phyloP scores from a whole-genome alignment of 768 basidiomycete species.

The Mycena galopus region DNA sequence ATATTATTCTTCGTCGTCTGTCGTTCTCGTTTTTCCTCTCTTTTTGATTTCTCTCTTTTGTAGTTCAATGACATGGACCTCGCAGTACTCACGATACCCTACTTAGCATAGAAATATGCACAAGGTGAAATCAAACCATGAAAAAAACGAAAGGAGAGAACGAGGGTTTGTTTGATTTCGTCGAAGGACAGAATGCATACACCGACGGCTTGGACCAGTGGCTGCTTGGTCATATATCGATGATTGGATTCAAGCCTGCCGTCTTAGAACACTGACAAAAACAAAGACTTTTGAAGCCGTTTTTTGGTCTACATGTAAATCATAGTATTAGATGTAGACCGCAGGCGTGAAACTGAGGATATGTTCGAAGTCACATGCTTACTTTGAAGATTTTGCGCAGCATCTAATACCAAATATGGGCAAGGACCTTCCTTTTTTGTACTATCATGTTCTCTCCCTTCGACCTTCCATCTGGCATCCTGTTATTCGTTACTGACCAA shows the following conservation, averaged over 20 bases:
- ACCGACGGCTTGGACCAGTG: too few relatives aligned
- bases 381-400: too few relatives aligned
- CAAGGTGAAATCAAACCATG: constrained; percentile 33
- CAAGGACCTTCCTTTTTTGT: constrained; percentile 3
- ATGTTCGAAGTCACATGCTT: constrained; percentile 57
- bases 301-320: constrained; percentile 54
- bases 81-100: constrained; percentile 74
- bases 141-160: not conserved
- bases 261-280: constrained; percentile 71
- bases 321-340: too few relatives aligned
- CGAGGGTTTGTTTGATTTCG: too few relatives aligned
- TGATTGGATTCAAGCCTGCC: too few relatives aligned
- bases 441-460: constrained; percentile 64
- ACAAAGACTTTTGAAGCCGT: constrained; percentile 55
- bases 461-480: constrained; percentile 61
- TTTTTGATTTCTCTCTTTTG: constrained; percentile 55
- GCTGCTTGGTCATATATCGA: too few relatives aligned
- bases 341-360: not conserved
- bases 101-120: constrained; percentile 49
- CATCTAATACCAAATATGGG: constrained; percentile 8
- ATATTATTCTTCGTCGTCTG: constrained; percentile 43
- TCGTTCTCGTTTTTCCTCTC: constrained; percentile 23
- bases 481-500: constrained; percentile 78
- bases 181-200: too few relatives aligned
- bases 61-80: constrained; percentile 75